Evolutionary conservation across 306 rosid species (phyloP), one percentile per base, ranked within the genome.

Genomic region (Castanea crenata): DNA sequence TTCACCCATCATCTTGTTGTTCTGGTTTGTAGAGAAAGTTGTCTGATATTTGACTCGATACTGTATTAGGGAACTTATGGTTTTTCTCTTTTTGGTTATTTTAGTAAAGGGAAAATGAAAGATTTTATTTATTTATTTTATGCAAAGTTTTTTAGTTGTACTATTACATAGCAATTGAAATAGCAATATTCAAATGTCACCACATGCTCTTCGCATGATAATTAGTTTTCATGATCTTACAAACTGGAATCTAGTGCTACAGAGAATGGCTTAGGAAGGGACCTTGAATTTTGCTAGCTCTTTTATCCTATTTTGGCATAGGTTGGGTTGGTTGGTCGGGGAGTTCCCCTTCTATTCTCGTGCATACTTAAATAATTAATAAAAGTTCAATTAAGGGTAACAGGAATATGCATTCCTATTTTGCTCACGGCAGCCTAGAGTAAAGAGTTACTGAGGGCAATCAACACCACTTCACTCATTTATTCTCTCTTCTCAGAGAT

Each of bases 1-100:
- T 94, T 69, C 99, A 94, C 81, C 99, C 99, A 9, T 94, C 97
- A 19, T 92, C 95, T 46, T 94, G 78, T 86, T 92, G 81, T 92
- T 94, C 92, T 88, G 95, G 99, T 92, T 72, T 64, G 92, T 77
- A 21, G 23, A 62, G 51, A 64, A 75, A 75, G 38, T 31, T 41
- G 54, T 63, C 75, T 78, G 69, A 38, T 31, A 73, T 61, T 71
- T 51, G 32, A 61, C 52, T 65, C 2, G 18, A 44, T 58, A 78
- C 6, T 12, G 29, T 54, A 29, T 7, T 41, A 31, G 7, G 71
- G 44, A 31, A 16, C 21, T 31, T 29, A 13, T 0, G 20, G n/a
- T 64, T 13, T 31, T 2, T 27, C 4, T 64, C 34, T 64, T 27
- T 27, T 64, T 29, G 8, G 3, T 4, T 23, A 20, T 61, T 61